Conservation (phyloP, 257 asterid species). For the Nyctanthes arbortristis region DNA sequence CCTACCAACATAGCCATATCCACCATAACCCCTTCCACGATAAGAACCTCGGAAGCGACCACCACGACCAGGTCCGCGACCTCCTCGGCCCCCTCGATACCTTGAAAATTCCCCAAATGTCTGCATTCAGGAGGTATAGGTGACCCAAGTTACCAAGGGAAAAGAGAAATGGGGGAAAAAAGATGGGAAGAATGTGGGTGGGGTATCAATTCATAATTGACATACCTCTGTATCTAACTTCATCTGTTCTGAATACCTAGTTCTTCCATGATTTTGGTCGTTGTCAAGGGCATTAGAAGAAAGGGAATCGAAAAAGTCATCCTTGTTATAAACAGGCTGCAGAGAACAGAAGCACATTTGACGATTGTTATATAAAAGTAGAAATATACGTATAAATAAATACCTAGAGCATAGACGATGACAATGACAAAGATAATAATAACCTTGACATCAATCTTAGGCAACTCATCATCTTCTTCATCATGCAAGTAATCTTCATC, state of each 20-base stretch:
- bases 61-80: conserved; percentile 71
- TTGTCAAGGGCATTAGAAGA: conserved; percentile 46
- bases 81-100: conserved; percentile 84
- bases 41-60: conserved; percentile 76
- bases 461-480: conserved; percentile 36
- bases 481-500: conserved; percentile 39
- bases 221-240: conserved; percentile 91
- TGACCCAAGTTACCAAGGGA: conserved; percentile 27
- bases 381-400: neutral
- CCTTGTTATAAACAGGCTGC: conserved; percentile 57
- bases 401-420: no score
- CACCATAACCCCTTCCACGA: conserved; percentile 65
- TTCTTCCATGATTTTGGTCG: conserved; percentile 62
- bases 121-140: conserved; percentile 38
- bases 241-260: conserved; percentile 90
- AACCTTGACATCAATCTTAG: conserved; percentile 39
- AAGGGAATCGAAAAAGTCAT: conserved; percentile 51
- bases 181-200: no score
- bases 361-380: neutral
- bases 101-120: conserved; percentile 93
- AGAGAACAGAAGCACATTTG: conserved; percentile 6
- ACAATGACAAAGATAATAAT: neutral
- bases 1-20: conserved; percentile 42
- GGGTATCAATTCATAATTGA: neutral
- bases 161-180: no score